Evolutionary conservation across 768 basidiomycete genomes (phyloP).

Genomic region (Tricholoma furcatifolium): DNA sequence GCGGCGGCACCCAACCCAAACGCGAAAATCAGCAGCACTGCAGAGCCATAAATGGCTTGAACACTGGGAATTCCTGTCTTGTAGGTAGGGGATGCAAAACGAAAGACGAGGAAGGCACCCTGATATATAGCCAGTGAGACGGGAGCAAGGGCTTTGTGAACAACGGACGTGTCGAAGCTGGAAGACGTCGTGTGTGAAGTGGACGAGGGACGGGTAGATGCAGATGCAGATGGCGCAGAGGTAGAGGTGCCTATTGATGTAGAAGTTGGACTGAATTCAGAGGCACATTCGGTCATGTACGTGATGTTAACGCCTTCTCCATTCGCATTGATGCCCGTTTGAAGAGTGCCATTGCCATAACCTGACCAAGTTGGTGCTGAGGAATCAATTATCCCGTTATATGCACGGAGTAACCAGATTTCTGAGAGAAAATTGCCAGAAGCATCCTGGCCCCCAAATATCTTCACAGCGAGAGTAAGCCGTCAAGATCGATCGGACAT

Average conservation of each 20-base stretch:
- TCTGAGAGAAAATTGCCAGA: constrained; percentile 69
- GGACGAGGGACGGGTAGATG: constrained; percentile 18
- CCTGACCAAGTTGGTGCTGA: constrained; percentile 59
- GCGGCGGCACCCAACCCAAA: constrained; percentile 66
- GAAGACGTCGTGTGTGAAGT: constrained; percentile 10
- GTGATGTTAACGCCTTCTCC: constrained; percentile 65
- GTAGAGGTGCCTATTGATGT: constrained; percentile 16
- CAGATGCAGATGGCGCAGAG: background rate
- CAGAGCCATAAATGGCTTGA: constrained; percentile 17
- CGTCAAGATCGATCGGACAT: background rate
- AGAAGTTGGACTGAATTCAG: constrained; percentile 24
- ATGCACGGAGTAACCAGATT: constrained; percentile 76
- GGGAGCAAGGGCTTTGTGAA: constrained; percentile 45
- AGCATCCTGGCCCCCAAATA: constrained; percentile 76
- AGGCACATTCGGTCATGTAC: constrained; percentile 63
- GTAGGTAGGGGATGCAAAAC: constrained; percentile 23
- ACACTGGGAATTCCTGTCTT: background rate
- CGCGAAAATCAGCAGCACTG: constrained; percentile 36
- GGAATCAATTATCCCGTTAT: constrained; percentile 58
- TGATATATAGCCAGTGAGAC: constrained; percentile 42
- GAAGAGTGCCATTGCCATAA: constrained; percentile 61
- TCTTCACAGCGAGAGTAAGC: constrained; percentile 27
- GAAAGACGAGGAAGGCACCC: constrained; percentile 34
- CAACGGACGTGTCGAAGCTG: constrained; percentile 34
- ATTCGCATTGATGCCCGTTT: constrained; percentile 60